phyloP scores from a whole-genome alignment of 148 eudicot species.

The Drosera capensis region DNA sequence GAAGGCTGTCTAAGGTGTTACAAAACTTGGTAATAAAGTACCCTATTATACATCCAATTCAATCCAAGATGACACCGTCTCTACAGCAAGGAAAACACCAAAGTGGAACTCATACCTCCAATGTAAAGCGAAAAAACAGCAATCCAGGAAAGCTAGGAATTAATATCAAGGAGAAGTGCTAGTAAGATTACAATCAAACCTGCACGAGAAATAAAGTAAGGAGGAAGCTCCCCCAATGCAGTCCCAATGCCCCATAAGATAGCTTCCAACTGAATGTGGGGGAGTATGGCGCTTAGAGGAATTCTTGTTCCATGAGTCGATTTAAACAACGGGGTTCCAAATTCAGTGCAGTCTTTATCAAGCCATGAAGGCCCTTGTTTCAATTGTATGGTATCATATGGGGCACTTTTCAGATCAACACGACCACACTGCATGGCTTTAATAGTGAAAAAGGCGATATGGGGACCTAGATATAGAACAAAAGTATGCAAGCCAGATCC shows the following conservation, averaged over 20 bases:
- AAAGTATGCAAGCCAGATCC: conserved; percentile 98
- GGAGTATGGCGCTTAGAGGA: conserved; percentile 83
- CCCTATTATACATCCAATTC: too few species aligned
- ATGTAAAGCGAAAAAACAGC: not conserved
- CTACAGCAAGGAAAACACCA: not conserved
- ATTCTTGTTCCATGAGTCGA: conserved; percentile 38
- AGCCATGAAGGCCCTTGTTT: conserved; percentile 88
- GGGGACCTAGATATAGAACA: conserved; percentile 94
- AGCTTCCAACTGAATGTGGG: conserved; percentile 89
- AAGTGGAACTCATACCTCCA: too few species aligned
- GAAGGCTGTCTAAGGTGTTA: too few species aligned
- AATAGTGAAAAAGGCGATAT: conserved; percentile 84
- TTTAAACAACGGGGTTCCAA: conserved; percentile 63
- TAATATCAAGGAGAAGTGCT: not conserved
- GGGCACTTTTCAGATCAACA: conserved; percentile 84
- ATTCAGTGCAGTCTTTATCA: conserved; percentile 70
- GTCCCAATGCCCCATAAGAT: conserved; percentile 93
- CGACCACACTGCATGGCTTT: conserved; percentile 94
- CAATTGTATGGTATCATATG: conserved; percentile 88
- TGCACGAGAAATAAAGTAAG: conserved; percentile 94
- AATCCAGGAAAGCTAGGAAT: not conserved
- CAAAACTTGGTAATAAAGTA: too few species aligned
- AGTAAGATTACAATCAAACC: conserved; percentile 21
- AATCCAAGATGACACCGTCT: not conserved
- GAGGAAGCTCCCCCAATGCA: conserved; percentile 98